Evolutionary conservation across 805 yeast species (phyloP), one percentile per base, ranked within the genome.

Genomic region (Kodamaea fukazawae): DNA sequence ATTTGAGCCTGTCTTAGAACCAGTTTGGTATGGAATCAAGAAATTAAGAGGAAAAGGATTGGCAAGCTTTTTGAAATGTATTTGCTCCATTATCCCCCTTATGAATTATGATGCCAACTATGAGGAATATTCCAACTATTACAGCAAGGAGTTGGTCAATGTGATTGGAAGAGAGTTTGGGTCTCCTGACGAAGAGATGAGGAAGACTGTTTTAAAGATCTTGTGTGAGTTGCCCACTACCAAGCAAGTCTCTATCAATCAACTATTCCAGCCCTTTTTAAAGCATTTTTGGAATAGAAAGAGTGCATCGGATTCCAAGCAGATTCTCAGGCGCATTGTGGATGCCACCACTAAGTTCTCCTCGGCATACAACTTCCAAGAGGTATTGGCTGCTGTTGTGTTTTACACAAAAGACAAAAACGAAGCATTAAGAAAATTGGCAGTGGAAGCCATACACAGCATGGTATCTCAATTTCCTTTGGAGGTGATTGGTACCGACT

Each of bases 101-200:
- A 88, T 91, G 96, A 84, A 80, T 42, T 60, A 63, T 42, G 63
- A 67, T 47, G 45, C 61, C 4, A 61, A 62, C 35, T 69, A 65
- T 42, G 79, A 80, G 12, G 96, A 88, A 45, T 82, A 85, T 55
- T 81, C 89, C 2, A 77, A 79, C 39, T 85, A 79, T 56, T 89
- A 87, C 49, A 78, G 96, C 0, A 73, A 73, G 34, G 95, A 87
- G 54, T 73, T 89, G 2, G 75, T 89, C 71, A 65, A 65, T 13
- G 73, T 88, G 18, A 65, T 89, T 4, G 52, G 78, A 2, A 67
- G 93, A 39, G 95, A 90, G 59, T 86, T 88, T 50, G 59, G 67
- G 26, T 78, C 95, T 0, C 89, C 93, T 0, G 96, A 88, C 54
- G 95, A 86, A 45, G 96, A 89, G 35, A 85, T 90, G 91, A 79